These are phyloP conservation scores for Nicotiana attenuata DNA, from an alignment of 257 asterid genomes.

Conservation along the genomic window DNA sequence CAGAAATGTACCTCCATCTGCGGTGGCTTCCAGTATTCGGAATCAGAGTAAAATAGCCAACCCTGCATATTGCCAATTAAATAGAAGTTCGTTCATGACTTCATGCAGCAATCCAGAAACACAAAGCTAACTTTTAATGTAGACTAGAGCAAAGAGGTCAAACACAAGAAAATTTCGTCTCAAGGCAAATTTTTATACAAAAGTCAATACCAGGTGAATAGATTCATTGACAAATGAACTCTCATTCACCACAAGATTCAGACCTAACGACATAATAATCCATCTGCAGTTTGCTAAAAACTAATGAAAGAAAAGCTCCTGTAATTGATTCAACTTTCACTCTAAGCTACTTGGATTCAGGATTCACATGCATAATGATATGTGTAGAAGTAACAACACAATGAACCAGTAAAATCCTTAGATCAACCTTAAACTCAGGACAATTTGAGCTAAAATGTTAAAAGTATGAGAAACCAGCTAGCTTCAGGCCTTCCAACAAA, in stretches of 20 bases:
- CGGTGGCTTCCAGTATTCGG: slow-evolving; percentile 92
- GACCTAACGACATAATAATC: not conserved
- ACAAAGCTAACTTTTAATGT: not conserved
- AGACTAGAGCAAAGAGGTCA: not conserved
- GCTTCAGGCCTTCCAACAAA: no score
- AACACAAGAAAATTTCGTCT: not conserved
- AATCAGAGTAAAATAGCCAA: slow-evolving; percentile 91
- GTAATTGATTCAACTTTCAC: not conserved
- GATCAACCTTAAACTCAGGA: not conserved
- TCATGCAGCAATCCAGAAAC: not conserved
- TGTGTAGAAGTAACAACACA: not conserved
- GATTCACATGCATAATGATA: not conserved
- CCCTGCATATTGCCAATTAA: slow-evolving; percentile 52
- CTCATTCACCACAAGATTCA: not conserved
- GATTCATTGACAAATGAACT: not conserved
- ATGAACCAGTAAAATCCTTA: not conserved
- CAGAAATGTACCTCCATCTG: slow-evolving; percentile 79
- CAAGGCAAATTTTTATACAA: not conserved
- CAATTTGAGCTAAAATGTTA: not conserved
- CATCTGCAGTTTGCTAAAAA: not conserved
- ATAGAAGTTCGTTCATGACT: slow-evolving; percentile 1
- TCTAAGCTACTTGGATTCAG: not conserved
- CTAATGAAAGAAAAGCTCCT: not conserved
- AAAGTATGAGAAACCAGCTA: not conserved
- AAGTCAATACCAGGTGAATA: not conserved